Conservation (phyloP, 2,329 filamentous ascomycete species). For the Fusarium sulawesiense region DNA sequence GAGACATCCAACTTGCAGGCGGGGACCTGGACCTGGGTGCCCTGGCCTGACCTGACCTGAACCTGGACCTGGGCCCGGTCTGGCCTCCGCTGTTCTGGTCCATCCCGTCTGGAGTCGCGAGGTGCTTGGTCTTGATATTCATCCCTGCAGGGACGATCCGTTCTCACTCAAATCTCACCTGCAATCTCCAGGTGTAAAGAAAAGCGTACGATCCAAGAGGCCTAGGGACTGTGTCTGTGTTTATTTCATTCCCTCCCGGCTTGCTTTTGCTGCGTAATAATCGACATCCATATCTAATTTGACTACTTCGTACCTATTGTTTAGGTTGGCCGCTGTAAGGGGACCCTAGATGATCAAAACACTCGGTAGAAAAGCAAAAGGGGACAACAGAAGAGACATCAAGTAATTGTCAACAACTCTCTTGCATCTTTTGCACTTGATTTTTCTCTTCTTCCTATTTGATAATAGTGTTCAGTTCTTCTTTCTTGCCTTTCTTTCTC, state of each 20-base stretch:
- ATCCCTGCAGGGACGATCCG: conserved; percentile 52
- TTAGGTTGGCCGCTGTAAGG: conserved; percentile 32
- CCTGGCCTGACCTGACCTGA: conserved; percentile 20
- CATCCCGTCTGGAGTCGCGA: conserved; percentile 27
- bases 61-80: neutral
- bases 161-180: conserved; percentile 48
- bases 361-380: conserved; percentile 12
- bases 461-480: neutral
- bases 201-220: conserved; percentile 23
- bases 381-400: conserved; percentile 18
- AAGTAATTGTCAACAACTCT: conserved; percentile 10
- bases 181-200: conserved; percentile 45
- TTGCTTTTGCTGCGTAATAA: conserved; percentile 23
- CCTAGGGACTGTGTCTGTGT: conserved; percentile 3
- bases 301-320: conserved; percentile 7
- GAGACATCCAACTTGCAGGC: conserved; percentile 29
- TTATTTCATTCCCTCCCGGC: neutral
- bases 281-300: conserved; percentile 14
- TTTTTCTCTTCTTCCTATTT: conserved; percentile 5
- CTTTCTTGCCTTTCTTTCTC: conserved; percentile 22
- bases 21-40: conserved; percentile 38
- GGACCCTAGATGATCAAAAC: conserved; percentile 18
- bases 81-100: conserved; percentile 2
- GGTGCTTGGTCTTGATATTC: conserved; percentile 36
- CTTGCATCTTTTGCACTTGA: conserved; percentile 9